Conservation (phyloP, 1,139 yeast species). For the Insectozyma bohioensis region DNA sequence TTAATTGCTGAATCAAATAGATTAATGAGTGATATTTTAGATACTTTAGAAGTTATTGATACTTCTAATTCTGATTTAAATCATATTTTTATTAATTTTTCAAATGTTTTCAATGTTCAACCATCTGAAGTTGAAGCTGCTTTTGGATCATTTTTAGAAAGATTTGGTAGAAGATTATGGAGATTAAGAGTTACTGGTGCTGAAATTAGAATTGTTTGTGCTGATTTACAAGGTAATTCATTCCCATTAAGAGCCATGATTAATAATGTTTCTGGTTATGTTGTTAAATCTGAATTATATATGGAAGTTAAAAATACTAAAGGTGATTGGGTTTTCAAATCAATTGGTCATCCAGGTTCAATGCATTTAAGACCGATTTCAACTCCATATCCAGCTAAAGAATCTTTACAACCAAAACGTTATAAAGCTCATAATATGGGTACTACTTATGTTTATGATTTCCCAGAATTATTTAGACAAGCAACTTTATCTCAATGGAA, state of each 20-base stretch:
- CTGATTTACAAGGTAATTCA: conserved; percentile 84
- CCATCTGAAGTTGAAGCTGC: conserved; percentile 98
- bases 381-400: conserved; percentile 96
- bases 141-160: conserved; percentile 94
- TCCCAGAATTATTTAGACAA: conserved; percentile 98
- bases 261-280: conserved; percentile 95
- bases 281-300: conserved; percentile 91
- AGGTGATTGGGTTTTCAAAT: conserved; percentile 96
- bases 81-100: conserved; percentile 94
- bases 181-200: conserved; percentile 96
- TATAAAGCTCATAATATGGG: conserved; percentile 98
- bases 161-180: conserved; percentile 97
- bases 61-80: conserved; percentile 94
- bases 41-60: conserved; percentile 90
- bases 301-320: conserved; percentile 88
- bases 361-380: conserved; percentile 97
- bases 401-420: conserved; percentile 97
- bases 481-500: conserved; percentile 87
- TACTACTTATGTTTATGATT: conserved; percentile 95
- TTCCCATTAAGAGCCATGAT: conserved; percentile 96
- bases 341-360: conserved; percentile 89
- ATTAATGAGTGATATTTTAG: conserved; percentile 92
- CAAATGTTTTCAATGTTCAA: conserved; percentile 89
- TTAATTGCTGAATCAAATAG: conserved; percentile 95
- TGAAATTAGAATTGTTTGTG: conserved; percentile 92